phyloP scores from a whole-genome alignment of 2,329 filamentous ascomycete genomes.

The Hypoxylon sp. region DNA sequence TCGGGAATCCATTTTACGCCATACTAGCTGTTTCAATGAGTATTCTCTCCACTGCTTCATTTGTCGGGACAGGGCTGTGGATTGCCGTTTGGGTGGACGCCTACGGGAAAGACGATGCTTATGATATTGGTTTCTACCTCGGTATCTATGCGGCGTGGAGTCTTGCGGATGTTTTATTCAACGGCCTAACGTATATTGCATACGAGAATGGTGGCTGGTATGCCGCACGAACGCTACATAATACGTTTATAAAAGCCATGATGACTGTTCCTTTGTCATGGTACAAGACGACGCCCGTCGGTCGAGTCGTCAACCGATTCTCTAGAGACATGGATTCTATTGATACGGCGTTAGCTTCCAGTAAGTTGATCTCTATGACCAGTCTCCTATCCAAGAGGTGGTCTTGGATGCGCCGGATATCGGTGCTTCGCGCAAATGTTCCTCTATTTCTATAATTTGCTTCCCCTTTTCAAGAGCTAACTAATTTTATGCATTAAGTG shows the following conservation, averaged over 20 bases:
- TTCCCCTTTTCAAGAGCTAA: conserved; percentile 13
- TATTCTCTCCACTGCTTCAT: conserved; percentile 59
- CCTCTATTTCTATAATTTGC: neutral
- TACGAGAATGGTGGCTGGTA: conserved; percentile 71
- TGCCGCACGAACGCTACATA: conserved; percentile 68
- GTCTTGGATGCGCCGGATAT: neutral
- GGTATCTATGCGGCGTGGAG: conserved; percentile 66
- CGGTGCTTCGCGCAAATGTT: neutral
- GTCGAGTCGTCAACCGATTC: conserved; percentile 69
- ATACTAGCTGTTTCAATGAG: conserved; percentile 58
- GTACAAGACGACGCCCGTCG: conserved; percentile 69
- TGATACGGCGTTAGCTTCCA: conserved; percentile 62
- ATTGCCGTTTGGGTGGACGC: conserved; percentile 69
- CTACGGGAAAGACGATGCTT: conserved; percentile 60
- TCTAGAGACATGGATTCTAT: conserved; percentile 71
- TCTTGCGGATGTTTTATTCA: conserved; percentile 60
- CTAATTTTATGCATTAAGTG: conserved; percentile 50
- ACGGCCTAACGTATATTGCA: conserved; percentile 60
- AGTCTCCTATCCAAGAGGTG: neutral
- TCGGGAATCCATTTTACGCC: conserved; percentile 63
- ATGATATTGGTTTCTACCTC: conserved; percentile 66
- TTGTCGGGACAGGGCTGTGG: conserved; percentile 63
- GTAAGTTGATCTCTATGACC: conserved; percentile 33
- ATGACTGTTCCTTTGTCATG: conserved; percentile 69
- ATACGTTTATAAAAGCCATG: conserved; percentile 66